These are phyloP conservation scores for Puccinia coronata DNA, from an alignment of 1,284 basidiomycete genomes.

Conservation along the genomic window DNA sequence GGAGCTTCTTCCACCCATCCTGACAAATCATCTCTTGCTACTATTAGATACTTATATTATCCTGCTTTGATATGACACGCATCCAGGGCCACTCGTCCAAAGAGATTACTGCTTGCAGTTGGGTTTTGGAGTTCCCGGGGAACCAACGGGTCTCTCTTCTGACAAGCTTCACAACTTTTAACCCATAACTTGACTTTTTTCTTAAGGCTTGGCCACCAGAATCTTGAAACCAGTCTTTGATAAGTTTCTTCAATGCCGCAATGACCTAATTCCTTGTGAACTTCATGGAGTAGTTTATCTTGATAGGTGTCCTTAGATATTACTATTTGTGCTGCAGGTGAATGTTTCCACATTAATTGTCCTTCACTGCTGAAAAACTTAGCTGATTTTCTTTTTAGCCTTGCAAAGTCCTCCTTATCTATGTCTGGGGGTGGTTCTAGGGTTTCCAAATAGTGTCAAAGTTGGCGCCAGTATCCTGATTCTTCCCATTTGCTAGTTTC, in stretches of 20 bases:
- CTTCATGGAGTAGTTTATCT: neutral
- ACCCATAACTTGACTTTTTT: no score
- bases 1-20: constrained; percentile 37
- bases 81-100: constrained; percentile 21
- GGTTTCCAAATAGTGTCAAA: neutral
- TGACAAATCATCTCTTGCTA: constrained; percentile 44
- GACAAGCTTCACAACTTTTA: no score
- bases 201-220: no score
- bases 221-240: no score
- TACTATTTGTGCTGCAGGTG: neutral
- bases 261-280: no score
- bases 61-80: no score
- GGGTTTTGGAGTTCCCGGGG: neutral
- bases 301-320: neutral
- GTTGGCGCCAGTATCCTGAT: neutral
- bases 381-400: neutral
- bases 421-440: neutral
- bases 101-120: neutral
- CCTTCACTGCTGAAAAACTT: neutral
- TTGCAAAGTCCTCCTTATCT: neutral
- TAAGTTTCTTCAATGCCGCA: no score
- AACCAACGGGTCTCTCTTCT: neutral
- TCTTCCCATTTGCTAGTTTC: neutral
- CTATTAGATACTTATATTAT: no score
- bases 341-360: neutral